A percentile compares a stretch with the other conserved stretches of the same genome.
Evolutionary conservation across 164 flowering plant species (phyloP).

Genomic region (Liriodendron chinense): DNA sequence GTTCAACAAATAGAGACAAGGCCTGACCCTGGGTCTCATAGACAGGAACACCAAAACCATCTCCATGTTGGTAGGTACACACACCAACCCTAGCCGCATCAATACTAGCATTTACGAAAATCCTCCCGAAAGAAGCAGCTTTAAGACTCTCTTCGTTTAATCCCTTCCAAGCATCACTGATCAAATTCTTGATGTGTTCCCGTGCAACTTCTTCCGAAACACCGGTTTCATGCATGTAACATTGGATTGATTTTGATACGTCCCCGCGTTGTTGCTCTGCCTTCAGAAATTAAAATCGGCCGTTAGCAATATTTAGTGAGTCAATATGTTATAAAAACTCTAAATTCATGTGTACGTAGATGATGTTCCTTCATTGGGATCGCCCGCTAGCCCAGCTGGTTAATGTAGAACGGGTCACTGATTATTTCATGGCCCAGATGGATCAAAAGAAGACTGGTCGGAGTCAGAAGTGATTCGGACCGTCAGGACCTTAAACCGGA

Average conservation of each 20-base stretch:
- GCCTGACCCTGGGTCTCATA: background rate
- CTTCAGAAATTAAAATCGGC: background rate
- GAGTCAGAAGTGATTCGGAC: too few species aligned
- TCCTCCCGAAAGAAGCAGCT: background rate
- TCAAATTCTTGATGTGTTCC: slow-evolving; percentile 8
- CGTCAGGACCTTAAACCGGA: too few species aligned
- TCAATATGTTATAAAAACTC: background rate
- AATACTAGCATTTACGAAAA: background rate
- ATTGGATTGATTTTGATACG: slow-evolving; percentile 15
- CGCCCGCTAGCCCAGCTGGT: too few species aligned
- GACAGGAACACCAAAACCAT: slow-evolving; percentile 12
- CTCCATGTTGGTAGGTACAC: slow-evolving; percentile 21
- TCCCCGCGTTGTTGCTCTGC: slow-evolving; percentile 23
- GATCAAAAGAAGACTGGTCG: too few species aligned
- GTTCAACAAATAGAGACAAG: slow-evolving; percentile 6
- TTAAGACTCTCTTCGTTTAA: slow-evolving; percentile 3
- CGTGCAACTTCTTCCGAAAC: slow-evolving; percentile 21
- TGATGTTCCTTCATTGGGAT: too few species aligned
- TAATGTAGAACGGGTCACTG: too few species aligned
- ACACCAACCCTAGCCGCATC: slow-evolving; percentile 6
- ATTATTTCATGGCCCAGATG: too few species aligned
- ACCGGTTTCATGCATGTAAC: slow-evolving; percentile 28
- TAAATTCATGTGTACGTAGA: too few species aligned
- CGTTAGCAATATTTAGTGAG: too few species aligned
- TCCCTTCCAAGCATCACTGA: slow-evolving; percentile 19